Conservation (phyloP, 495 filamentous ascomycete species). For the Rostrohypoxylon terebratum region DNA sequence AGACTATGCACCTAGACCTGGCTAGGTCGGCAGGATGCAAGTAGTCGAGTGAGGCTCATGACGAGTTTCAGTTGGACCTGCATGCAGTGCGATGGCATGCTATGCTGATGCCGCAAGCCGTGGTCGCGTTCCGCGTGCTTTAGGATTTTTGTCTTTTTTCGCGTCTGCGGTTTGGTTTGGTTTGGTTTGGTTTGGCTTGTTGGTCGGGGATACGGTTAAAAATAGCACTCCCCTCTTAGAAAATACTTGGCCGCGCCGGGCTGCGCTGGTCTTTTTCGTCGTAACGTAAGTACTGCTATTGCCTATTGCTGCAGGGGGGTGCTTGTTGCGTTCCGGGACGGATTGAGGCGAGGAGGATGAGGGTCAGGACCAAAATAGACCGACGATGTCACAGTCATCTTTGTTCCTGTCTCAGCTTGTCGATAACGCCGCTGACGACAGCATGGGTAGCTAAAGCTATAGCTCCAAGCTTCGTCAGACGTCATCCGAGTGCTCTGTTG, state of each 20-base stretch:
- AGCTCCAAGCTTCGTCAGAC: slow-evolving; percentile 11
- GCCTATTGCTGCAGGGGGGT: slow-evolving; percentile 20
- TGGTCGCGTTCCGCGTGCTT: slow-evolving; percentile 2
- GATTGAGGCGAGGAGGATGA: background rate
- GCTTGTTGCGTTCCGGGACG: background rate
- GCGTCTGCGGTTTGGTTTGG: too few relatives aligned
- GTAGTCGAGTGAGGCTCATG: slow-evolving; percentile 21
- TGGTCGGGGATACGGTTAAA: background rate
- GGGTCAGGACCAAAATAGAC: background rate
- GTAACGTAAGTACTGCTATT: background rate
- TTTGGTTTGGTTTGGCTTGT: background rate
- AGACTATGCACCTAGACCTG: background rate
- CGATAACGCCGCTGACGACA: background rate
- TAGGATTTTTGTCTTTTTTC: background rate
- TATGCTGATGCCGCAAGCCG: background rate
- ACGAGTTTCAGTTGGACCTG: background rate
- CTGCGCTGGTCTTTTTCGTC: background rate
- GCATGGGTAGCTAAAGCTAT: background rate
- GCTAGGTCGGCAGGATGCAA: background rate
- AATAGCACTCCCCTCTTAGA: background rate
- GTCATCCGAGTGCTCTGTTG: background rate
- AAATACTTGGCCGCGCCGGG: background rate
- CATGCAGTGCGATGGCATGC: background rate
- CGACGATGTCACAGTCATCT: background rate
- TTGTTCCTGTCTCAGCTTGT: slow-evolving; percentile 5